Evolutionary conservation across 2,329 filamentous ascomycete species (phyloP), one percentile per base, ranked within the genome.

Genomic region (Talaromyces sp.): DNA sequence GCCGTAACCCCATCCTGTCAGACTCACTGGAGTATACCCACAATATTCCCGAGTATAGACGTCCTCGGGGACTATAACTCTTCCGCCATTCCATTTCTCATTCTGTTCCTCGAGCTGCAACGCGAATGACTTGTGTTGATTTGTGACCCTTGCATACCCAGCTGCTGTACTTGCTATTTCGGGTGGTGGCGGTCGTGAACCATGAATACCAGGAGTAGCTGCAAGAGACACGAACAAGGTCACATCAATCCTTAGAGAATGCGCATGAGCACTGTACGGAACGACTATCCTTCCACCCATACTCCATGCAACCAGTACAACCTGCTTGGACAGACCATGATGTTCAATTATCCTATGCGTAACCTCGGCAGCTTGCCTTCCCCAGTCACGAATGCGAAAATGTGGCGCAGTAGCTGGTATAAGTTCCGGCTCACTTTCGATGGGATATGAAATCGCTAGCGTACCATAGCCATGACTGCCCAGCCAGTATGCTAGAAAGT

Each of bases 371-470:
- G 61, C 61, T 43, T 65, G 64, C 19, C 46, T 53, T 21, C 63
- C 64, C 64, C 63, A 66, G 21, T 64, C 61, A 2, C 37, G 50
- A 13, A 63, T 60, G 15, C 59, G 56, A 43, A 64, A 65, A 11
- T 55, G 25, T 2, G 60, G 43, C 5, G 53, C 58, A n/a, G 33
- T 59, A 6, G 50, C 11, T 35, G 63, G 60, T 48, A 65, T 62
- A 11, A 66, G 46, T 10, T 56, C 43, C 1, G 60, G 59, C 13
- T 53, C 48, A 5, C 53, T 62, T 9, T 66, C 63, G 2, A 64
- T 53, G 3, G 64, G 64, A 45, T 65, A 66, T 2, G 64, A 66
- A 15, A 66, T 36, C 8, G 62, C 64, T 19, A 66, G 54, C 15
- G 65, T 54, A 4, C 57, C 57, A 31, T 61, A 57, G 8, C 63